Percentiles rank a stretch among this genome's conserved stretches.
phyloP scores from a whole-genome alignment of 495 filamentous ascomycete species.

The Penicillium waksmanii region DNA sequence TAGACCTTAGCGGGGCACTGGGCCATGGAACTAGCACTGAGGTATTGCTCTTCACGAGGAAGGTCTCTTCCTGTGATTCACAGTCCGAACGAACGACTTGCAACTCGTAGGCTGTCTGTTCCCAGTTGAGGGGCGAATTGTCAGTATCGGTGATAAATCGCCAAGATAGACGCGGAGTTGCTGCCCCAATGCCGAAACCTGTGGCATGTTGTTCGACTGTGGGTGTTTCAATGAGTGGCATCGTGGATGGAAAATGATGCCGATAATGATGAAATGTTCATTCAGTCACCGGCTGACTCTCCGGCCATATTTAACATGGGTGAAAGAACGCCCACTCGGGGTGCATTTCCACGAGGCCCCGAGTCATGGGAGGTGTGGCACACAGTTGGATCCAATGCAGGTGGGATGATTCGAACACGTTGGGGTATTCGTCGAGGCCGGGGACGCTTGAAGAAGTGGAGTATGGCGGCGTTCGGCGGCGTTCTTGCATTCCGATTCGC shows the following conservation, averaged over 20 bases:
- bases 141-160: background rate
- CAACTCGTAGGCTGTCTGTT: conserved; percentile 12
- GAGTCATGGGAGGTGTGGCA: background rate
- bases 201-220: background rate
- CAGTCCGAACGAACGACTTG: conserved; percentile 6
- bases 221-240: background rate
- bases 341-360: background rate
- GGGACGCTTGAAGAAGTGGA: background rate
- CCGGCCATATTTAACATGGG: background rate
- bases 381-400: background rate
- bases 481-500: background rate
- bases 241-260: background rate
- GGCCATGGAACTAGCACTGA: conserved; percentile 17
- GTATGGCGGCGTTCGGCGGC: background rate
- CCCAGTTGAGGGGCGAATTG: conserved; percentile 1
- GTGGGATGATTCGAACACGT: background rate
- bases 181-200: background rate
- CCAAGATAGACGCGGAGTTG: background rate
- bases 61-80: background rate
- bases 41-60: conserved; percentile 1
- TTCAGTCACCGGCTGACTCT: background rate
- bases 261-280: background rate
- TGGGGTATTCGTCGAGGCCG: background rate
- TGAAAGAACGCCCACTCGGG: background rate
- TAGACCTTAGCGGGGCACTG: conserved; percentile 7